These are phyloP conservation scores for Penstemon davidsonii DNA, from an alignment of 257 asterid genomes.

Conservation along the genomic window DNA sequence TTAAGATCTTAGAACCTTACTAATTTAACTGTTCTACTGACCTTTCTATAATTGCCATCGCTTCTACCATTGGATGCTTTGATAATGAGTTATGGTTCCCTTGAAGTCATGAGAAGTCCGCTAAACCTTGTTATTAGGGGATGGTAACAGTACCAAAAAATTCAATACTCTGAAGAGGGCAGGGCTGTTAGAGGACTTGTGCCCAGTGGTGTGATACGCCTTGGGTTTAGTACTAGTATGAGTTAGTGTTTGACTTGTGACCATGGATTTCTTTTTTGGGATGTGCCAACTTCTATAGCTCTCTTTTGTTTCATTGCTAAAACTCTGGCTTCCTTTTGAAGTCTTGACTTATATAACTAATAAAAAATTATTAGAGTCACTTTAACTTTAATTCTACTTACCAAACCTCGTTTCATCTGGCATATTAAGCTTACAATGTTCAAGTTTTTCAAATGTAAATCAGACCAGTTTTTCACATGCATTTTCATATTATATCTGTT, in stretches of 20 bases:
- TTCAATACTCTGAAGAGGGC: too few relatives aligned
- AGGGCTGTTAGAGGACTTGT: not conserved
- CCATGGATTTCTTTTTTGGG: not conserved
- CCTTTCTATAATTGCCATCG: not conserved
- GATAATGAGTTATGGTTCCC: not conserved
- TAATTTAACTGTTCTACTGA: not conserved
- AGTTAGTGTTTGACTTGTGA: not conserved
- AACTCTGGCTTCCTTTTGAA: not conserved
- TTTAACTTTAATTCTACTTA: not conserved
- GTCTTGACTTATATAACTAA: too few relatives aligned
- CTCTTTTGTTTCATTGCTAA: not conserved
- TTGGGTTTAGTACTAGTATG: not conserved
- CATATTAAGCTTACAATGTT: not conserved
- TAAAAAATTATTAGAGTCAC: too few relatives aligned
- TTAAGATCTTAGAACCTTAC: too few relatives aligned
- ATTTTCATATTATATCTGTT: too few relatives aligned
- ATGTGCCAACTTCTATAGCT: conserved; percentile 8
- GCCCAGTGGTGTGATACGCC: not conserved
- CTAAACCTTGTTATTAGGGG: not conserved
- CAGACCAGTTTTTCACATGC: not conserved
- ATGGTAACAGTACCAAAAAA: not conserved
- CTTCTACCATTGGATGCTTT: not conserved
- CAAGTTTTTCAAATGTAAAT: not conserved
- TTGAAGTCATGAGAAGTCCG: not conserved
- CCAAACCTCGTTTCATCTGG: conserved; percentile 6